These are phyloP conservation scores for Acanthamoeba royreba DNA, from an alignment of 208 protist species.

Conservation along the genomic window DNA sequence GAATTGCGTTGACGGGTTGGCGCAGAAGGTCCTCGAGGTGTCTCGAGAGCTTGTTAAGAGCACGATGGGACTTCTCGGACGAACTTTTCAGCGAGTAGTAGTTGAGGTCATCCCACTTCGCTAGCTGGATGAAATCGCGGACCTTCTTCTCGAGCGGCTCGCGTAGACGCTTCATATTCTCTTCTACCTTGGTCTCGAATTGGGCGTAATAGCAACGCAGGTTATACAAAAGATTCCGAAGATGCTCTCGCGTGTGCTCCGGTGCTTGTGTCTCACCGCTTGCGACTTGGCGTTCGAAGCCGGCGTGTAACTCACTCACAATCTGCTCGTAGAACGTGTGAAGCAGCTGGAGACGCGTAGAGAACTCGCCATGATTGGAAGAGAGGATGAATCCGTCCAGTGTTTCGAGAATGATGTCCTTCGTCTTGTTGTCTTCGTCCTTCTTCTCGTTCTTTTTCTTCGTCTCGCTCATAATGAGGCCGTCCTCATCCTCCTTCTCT, in stretches of 20 bases:
- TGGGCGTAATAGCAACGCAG: slow-evolving; percentile 73
- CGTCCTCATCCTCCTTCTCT: neutral
- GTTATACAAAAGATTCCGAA: slow-evolving; percentile 65
- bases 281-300: neutral
- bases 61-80: slow-evolving; percentile 93
- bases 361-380: slow-evolving; percentile 77
- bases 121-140: slow-evolving; percentile 74
- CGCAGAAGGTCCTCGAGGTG: slow-evolving; percentile 42
- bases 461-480: neutral
- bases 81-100: slow-evolving; percentile 93
- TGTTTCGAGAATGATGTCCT: slow-evolving; percentile 14
- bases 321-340: slow-evolving; percentile 68
- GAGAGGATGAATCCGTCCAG: slow-evolving; percentile 69
- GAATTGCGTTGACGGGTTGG: neutral
- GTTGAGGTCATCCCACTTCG: slow-evolving; percentile 81
- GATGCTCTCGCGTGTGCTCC: neutral
- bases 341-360: slow-evolving; percentile 67
- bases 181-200: slow-evolving; percentile 22
- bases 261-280: neutral
- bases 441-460: neutral
- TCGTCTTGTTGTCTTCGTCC: neutral
- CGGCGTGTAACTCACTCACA: neutral
- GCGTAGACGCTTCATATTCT: neutral
- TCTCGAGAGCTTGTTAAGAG: slow-evolving; percentile 36
- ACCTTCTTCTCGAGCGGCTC: slow-evolving; percentile 79